These are phyloP conservation scores for Ampelocalamus luodianensis DNA, from an alignment of 176 grass and related monocot species.

Conservation along the genomic window DNA sequence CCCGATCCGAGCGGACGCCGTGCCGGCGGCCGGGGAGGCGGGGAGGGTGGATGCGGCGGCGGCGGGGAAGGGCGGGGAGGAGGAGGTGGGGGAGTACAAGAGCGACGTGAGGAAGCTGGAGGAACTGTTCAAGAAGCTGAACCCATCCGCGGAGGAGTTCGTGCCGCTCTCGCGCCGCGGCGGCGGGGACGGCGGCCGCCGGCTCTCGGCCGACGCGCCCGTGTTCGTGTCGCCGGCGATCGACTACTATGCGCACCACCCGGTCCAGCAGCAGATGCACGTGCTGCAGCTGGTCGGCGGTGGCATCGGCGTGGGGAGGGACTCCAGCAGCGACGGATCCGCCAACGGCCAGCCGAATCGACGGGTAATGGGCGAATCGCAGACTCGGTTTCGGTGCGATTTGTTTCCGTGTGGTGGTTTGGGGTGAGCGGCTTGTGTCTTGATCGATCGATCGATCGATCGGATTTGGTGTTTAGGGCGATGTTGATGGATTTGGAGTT, in stretches of 20 bases:
- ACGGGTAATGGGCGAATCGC: constrained; percentile 51
- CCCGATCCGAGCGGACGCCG: constrained; percentile 50
- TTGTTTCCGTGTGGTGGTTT: constrained; percentile 34
- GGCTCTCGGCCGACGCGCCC: constrained; percentile 58
- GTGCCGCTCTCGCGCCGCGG: constrained; percentile 60
- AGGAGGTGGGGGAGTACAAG: constrained; percentile 69
- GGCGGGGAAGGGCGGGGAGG: constrained; percentile 40
- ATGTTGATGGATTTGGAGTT: constrained; percentile 45
- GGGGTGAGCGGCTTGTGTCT: background rate
- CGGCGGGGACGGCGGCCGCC: constrained; percentile 13
- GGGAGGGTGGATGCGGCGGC: background rate
- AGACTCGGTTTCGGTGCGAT: background rate
- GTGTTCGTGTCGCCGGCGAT: constrained; percentile 54
- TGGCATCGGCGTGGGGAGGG: constrained; percentile 41
- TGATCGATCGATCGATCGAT: constrained; percentile 39
- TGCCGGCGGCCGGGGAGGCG: constrained; percentile 19
- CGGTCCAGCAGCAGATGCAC: constrained; percentile 48
- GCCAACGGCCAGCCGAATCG: constrained; percentile 61
- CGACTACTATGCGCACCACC: constrained; percentile 53
- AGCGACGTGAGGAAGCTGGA: constrained; percentile 78
- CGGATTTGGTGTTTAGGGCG: constrained; percentile 29
- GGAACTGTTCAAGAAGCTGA: constrained; percentile 84
- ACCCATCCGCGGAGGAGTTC: constrained; percentile 88
- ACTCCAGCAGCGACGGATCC: constrained; percentile 87
- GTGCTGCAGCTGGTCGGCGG: constrained; percentile 43